Evolutionary conservation across 2,329 filamentous ascomycete species (phyloP).

Genomic region (Grosmannia penicillata): DNA sequence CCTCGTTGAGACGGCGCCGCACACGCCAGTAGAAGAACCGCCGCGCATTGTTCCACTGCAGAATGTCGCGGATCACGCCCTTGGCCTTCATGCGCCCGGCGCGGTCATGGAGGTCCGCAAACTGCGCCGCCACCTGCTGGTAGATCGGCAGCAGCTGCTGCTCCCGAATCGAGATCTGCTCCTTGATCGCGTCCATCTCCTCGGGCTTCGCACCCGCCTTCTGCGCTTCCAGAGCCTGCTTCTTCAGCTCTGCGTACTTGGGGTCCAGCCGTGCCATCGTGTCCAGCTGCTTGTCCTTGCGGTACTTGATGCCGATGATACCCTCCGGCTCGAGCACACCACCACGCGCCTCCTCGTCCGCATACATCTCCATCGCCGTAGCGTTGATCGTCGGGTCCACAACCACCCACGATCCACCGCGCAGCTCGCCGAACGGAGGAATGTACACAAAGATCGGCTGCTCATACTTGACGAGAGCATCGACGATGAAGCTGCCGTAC

Average conservation of each 20-base stretch:
- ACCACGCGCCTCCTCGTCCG: conserved; percentile 84
- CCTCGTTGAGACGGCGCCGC: conserved; percentile 89
- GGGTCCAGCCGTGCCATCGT: conserved; percentile 92
- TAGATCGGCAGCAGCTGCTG: conserved; percentile 85
- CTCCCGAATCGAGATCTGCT: conserved; percentile 73
- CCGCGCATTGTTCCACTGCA: conserved; percentile 78
- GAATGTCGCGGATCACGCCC: conserved; percentile 70
- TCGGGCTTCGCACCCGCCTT: conserved; percentile 56
- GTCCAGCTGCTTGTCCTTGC: conserved; percentile 90
- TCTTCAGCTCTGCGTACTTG: conserved; percentile 70
- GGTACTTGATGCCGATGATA: conserved; percentile 97
- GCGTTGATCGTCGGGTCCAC: conserved; percentile 98
- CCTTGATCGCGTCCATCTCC: conserved; percentile 64
- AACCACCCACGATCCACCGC: conserved; percentile 98
- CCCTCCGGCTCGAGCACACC: conserved; percentile 97
- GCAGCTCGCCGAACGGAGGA: conserved; percentile 87
- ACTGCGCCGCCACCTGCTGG: conserved; percentile 87
- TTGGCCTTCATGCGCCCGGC: conserved; percentile 97
- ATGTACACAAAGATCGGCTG: conserved; percentile 99
- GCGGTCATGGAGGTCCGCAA: conserved; percentile 92
- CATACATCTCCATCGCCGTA: conserved; percentile 98
- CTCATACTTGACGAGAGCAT: conserved; percentile 94
- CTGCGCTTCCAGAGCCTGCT: conserved; percentile 42
- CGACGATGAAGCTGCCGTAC: conserved; percentile 98
- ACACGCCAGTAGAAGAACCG: conserved; percentile 99